phyloP scores from a whole-genome alignment of 805 yeast genomes.

The Cyberlindnera sargentensis region DNA sequence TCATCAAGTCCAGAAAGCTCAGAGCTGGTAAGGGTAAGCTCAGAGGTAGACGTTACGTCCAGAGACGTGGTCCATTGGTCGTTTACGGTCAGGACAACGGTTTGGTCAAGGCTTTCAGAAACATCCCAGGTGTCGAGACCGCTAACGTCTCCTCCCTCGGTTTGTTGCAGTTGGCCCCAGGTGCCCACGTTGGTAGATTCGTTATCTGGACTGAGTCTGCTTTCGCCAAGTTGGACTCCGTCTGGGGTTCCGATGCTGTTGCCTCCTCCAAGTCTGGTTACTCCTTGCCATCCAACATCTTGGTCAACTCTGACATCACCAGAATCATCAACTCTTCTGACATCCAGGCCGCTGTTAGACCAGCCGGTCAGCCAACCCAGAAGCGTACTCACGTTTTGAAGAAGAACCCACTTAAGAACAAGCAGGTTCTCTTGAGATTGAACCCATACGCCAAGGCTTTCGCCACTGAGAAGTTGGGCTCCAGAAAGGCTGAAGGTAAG shows the following conservation, averaged over 20 bases:
- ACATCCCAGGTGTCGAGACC: constrained; percentile 99
- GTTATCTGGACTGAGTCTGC: constrained; percentile 99
- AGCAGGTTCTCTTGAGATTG: constrained; percentile 94
- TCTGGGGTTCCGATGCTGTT: constrained; percentile 92
- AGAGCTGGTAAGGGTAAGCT: constrained; percentile 99
- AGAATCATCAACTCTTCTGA: constrained; percentile 98
- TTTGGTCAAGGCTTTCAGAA: constrained; percentile 97
- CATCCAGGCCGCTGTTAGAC: constrained; percentile 94
- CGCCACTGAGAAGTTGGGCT: constrained; percentile 85
- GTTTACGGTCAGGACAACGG: constrained; percentile 98
- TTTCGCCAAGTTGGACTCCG: constrained; percentile 90
- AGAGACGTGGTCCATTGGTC: constrained; percentile 99
- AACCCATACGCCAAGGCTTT: constrained; percentile 99
- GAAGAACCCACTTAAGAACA: constrained; percentile 99
- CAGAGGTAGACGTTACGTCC: constrained; percentile 99
- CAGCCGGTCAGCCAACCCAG: constrained; percentile 90
- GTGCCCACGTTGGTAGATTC: constrained; percentile 99
- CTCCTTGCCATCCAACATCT: constrained; percentile 90
- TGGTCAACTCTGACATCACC: constrained; percentile 92
- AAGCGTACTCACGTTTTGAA: constrained; percentile 93
- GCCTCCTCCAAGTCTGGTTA: constrained; percentile 81
- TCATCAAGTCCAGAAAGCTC: constrained; percentile 95
- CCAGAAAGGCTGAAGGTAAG: constrained; percentile 63
- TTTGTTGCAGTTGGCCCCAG: constrained; percentile 98
- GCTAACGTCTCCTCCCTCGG: constrained; percentile 87